phyloP scores from a whole-genome alignment of 2,329 filamentous ascomycete genomes.

The Magnaporthales sp. region DNA sequence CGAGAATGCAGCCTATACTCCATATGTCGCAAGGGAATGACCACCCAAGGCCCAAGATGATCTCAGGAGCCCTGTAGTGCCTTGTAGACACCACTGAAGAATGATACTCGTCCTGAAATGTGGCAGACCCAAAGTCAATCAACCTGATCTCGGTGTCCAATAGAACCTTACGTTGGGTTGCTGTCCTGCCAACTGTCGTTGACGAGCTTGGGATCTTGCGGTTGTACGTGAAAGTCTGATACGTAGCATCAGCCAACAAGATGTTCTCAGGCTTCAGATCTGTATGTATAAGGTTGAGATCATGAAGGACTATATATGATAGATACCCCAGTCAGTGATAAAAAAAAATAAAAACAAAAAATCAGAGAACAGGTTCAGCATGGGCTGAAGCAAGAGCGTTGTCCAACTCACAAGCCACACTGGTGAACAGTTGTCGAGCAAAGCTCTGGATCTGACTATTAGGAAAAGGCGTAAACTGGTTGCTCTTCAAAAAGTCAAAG shows the following conservation, averaged over 20 bases:
- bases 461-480: constrained; percentile 91
- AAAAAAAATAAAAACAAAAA: no score
- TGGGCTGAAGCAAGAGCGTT: constrained; percentile 2
- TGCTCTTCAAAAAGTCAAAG: constrained; percentile 95
- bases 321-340: background rate
- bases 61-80: constrained; percentile 62
- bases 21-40: constrained; percentile 62
- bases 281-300: constrained; percentile 94
- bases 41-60: constrained; percentile 63
- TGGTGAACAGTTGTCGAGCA: constrained; percentile 92
- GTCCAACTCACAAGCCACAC: constrained; percentile 76
- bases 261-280: constrained; percentile 66
- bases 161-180: constrained; percentile 54
- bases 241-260: constrained; percentile 54
- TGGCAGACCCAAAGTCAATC: constrained; percentile 65
- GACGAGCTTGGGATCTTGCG: constrained; percentile 61
- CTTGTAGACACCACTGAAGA: constrained; percentile 63
- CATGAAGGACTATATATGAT: constrained; percentile 62
- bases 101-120: constrained; percentile 66
- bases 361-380: background rate
- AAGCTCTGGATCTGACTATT: constrained; percentile 98
- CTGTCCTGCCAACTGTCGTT: constrained; percentile 48
- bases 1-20: constrained; percentile 66
- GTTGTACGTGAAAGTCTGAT: constrained; percentile 65
- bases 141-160: constrained; percentile 61